phyloP scores from a whole-genome alignment of 768 basidiomycete genomes.

The Amanita molliuscula region DNA sequence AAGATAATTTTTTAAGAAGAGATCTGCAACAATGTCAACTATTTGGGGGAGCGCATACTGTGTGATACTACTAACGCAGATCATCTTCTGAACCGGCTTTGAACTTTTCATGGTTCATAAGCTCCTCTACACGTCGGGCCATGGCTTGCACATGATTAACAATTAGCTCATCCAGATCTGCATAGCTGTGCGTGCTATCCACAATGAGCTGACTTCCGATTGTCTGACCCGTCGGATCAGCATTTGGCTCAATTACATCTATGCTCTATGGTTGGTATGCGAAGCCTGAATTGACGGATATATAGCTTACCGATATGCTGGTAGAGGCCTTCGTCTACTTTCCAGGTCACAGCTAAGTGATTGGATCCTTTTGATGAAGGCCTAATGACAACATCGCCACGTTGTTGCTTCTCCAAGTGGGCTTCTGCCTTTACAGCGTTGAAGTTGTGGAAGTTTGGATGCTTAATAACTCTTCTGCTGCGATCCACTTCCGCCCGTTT shows the following conservation, averaged over 20 bases:
- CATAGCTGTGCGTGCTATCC: constrained; percentile 72
- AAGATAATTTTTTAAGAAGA: constrained; percentile 81
- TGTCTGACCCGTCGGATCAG: constrained; percentile 59
- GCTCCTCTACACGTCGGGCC: constrained; percentile 85
- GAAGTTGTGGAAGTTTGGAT: constrained; percentile 97
- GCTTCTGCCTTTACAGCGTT: constrained; percentile 84
- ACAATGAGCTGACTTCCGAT: constrained; percentile 58
- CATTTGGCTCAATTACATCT: constrained; percentile 81
- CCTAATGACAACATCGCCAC: constrained; percentile 93
- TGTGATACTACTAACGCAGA: constrained; percentile 55
- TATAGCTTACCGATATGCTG: constrained; percentile 79
- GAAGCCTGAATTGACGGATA: background rate
- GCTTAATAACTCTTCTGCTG: constrained; percentile 83
- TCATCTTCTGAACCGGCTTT: constrained; percentile 82
- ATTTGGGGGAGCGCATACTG: constrained; percentile 3
- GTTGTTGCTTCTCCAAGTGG: constrained; percentile 80
- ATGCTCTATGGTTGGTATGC: constrained; percentile 14
- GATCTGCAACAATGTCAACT: constrained; percentile 36
- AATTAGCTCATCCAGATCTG: constrained; percentile 93
- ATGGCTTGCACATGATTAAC: constrained; percentile 95
- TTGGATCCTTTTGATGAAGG: constrained; percentile 91
- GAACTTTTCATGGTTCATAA: constrained; percentile 94
- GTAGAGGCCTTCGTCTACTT: constrained; percentile 90
- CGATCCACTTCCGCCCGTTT: constrained; percentile 77
- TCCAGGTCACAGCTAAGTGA: constrained; percentile 98